Evolutionary conservation across 2,329 filamentous ascomycete species (phyloP), one percentile per base, ranked within the genome.

Genomic region (Penicillium aurantiogriseum): DNA sequence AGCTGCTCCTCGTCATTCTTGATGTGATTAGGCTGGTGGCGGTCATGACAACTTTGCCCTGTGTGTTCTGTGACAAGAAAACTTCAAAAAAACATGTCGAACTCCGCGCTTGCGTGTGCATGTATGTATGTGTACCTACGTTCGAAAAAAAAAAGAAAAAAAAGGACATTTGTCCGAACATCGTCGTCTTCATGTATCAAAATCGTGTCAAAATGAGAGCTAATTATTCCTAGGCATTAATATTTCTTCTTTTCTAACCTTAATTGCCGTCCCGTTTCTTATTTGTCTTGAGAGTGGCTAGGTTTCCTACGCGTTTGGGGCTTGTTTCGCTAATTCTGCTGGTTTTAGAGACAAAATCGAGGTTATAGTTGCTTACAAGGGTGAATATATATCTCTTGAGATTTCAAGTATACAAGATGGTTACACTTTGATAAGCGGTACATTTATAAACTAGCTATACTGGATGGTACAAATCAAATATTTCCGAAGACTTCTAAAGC

Each of bases 401-500:
- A 31, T 11, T 13, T 5, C 11, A 13, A 6, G 31, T n/a, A 36
- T n/a, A 11, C 9, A n/a, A 2, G 5, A 25, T 19, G 1, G 6
- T 36, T 21, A 13, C 1, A 0, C 1, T 2, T 5, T 13, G 10
- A 21, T 17, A 21, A 17, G 2, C 1, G 1, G 1, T 10, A 9
- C 2, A 25, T n/a, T 1, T 15, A n/a, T 11, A 2, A 13, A 1
- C 29, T 3, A 1, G 15, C 1, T 17, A 47, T 17, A 13, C 5
- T 3, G 2, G 9, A 25, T 2, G 25, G 2, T 11, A 21, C 1
- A 29, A 13, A 29, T 4, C 5, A 0, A 10, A 33, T 15, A 5
- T 2, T 23, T 1, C 1, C 2, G 1, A 23, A 0, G 5, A 2
- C 0, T 23, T 8, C 6, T 0, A 47, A n/a, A 13, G 5, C 7